Evolutionary conservation across 2,329 filamentous ascomycete genomes (phyloP), one percentile per base, ranked within the genome.

Genomic region (Chaetothyriales sp.): DNA sequence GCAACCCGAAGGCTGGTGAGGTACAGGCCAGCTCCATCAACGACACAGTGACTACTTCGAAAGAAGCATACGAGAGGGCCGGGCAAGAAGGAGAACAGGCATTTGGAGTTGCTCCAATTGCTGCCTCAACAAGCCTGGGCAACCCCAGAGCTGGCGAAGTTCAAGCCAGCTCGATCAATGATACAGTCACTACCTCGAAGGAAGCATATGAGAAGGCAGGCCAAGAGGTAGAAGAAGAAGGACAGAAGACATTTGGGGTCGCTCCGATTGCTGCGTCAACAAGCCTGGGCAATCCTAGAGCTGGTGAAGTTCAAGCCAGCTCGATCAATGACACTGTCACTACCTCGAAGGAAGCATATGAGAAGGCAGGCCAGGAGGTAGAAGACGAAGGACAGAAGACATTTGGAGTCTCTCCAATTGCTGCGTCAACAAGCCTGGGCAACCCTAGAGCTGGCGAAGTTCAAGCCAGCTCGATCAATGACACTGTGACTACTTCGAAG

Each of bases 1-100:
- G 87, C 52, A 95, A 95, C 68, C 89, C 90, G 50, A 76, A 77
- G 20, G 84, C 89, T 3, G 88, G 88, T 60, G 86, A 94, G 70
- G 80, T 39, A 15, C 32, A 39, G 7, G 71, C 68, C 60, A 55
- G 65, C 42, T 61, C 65, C 32, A 62, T 73, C 12, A 66, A 68
- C 28, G 65, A 72, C 6, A 70, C 68, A 1, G 32, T 15, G 5
- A 39, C 32, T 5, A 39, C 32, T 84, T 45, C 66, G 75, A 22
- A 47, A 47, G 46, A 48, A 42, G 28, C 46, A 18, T 19, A 46
- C 5, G 39, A 39, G 32, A 39, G 15, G 15, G 32, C 32, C 2
- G 32, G 32, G 10, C 32, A 39, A 15, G 32, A 39, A 45, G 10
- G 5, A 45, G 44, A 45, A 15, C 12, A 45, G 44, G 5, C 2